Conservation (phyloP, 139 green algal genomes). For the Tetratostichococcus sp. region DNA sequence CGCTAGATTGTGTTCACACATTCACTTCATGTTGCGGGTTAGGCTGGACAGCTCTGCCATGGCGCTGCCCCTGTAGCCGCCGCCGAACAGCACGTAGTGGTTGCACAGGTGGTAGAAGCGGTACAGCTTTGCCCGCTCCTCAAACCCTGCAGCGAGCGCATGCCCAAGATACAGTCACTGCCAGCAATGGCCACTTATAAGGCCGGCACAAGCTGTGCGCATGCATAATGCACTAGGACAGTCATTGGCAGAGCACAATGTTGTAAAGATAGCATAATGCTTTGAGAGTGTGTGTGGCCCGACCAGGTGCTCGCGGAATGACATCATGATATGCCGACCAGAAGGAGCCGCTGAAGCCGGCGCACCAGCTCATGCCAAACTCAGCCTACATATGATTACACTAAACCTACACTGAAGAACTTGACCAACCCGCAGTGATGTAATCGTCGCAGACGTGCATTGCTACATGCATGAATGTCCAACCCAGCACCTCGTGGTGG, state of each 20-base stretch:
- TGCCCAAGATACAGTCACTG: no score
- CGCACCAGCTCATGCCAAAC: conserved; percentile 88
- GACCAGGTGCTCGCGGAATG: conserved; percentile 54
- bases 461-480: not conserved
- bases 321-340: conserved; percentile 61
- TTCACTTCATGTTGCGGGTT: conserved; percentile 11
- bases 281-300: no score
- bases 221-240: no score
- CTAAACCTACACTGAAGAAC: no score
- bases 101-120: conserved; percentile 92
- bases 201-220: no score
- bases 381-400: conserved; percentile 49
- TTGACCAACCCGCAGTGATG: no score
- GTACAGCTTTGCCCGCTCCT: conserved; percentile 78
- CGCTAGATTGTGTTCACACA: no score
- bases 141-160: conserved; percentile 61
- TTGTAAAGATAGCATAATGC: no score
- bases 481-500: conserved; percentile 63
- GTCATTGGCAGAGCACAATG: no score
- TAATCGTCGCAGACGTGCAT: not conserved
- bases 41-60: conserved; percentile 42
- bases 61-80: conserved; percentile 51
- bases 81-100: conserved; percentile 88
- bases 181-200: not conserved
- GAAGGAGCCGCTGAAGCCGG: conserved; percentile 52